These are phyloP conservation scores for Aspergillus cejpii DNA, from an alignment of 2,329 filamentous ascomycete species.

Conservation along the genomic window DNA sequence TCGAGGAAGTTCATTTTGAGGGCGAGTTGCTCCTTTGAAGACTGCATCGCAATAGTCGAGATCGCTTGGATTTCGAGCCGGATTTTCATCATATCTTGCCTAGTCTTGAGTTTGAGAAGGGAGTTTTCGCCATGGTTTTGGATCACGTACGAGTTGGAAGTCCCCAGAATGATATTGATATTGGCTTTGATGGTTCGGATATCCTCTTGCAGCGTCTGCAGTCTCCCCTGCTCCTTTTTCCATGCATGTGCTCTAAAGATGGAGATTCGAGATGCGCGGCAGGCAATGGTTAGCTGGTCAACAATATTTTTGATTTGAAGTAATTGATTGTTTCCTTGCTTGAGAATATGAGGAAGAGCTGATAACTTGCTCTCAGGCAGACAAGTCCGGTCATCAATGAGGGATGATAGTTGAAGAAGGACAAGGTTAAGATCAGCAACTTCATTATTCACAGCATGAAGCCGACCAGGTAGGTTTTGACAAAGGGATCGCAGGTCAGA, in stretches of 20 bases:
- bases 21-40: neutral
- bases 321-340: neutral
- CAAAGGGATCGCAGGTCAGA: conserved; percentile 1
- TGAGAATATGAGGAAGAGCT: conserved; percentile 1
- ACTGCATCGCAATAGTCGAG: neutral
- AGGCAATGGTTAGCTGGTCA: neutral
- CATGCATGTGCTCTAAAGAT: conserved; percentile 2
- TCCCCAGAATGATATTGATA: conserved; percentile 2
- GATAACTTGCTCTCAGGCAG: neutral
- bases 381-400: neutral
- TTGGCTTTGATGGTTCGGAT: conserved; percentile 3
- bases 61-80: conserved; percentile 1
- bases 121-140: neutral
- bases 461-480: neutral
- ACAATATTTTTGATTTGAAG: conserved; percentile 1
- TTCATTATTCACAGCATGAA: conserved; percentile 2
- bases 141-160: conserved; percentile 4
- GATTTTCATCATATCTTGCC: neutral
- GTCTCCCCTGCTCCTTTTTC: neutral
- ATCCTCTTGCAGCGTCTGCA: conserved; percentile 2
- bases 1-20: neutral
- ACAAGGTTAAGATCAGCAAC: conserved; percentile 1
- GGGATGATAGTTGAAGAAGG: neutral
- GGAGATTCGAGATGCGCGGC: neutral
- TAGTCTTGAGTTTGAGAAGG: neutral